Conservation (phyloP, 345 rosid genomes). For the Melaleuca quinquenervia region DNA sequence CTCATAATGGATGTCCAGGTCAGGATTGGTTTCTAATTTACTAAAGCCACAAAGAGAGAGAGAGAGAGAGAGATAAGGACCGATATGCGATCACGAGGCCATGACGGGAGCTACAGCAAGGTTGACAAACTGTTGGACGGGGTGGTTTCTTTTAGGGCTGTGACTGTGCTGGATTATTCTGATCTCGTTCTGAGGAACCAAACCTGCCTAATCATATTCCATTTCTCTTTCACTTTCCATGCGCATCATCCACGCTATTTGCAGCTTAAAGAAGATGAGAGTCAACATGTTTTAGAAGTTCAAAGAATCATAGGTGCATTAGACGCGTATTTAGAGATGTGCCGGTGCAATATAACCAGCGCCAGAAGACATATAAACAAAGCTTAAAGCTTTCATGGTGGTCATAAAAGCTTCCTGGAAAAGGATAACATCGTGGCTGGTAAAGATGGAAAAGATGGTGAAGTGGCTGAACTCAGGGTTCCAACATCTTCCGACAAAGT, state of each 20-base stretch:
- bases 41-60: not conserved
- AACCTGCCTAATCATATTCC: not conserved
- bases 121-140: not conserved
- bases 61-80: not conserved
- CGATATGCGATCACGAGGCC: not conserved
- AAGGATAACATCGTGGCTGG: not conserved
- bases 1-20: not conserved
- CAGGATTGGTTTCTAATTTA: not conserved
- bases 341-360: not conserved
- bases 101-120: not conserved
- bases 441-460: not conserved
- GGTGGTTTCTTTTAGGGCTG: not conserved
- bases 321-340: not conserved
- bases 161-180: not conserved
- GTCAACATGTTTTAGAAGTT: not conserved
- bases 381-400: not conserved
- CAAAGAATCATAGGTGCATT: not conserved
- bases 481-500: not conserved
- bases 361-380: not conserved
- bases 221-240: not conserved
- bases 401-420: not conserved
- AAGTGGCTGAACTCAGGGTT: not conserved
- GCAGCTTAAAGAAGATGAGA: not conserved
- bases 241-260: not conserved
- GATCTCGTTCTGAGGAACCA: not conserved